Evolutionary conservation across 176 grass and related monocot species (phyloP), one percentile per base, ranked within the genome.

Genomic region (Oryza glaberrima): DNA sequence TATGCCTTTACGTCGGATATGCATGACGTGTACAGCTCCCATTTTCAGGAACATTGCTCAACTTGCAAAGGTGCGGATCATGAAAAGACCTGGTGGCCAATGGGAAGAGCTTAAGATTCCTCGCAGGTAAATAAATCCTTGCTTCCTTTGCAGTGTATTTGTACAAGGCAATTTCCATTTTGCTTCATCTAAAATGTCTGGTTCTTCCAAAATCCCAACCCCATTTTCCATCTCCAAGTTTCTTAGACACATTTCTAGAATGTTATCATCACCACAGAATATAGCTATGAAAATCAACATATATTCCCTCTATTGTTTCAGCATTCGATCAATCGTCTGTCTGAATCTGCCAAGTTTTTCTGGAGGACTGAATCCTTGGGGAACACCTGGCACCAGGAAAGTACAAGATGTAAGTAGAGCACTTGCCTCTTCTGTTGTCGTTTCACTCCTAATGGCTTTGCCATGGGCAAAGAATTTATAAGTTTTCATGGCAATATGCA

Each of bases 1-100:
- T 76, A 14, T 44, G 43, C 67, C n/a, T 86, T 72, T 56, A 78
- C 74, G 6, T 86, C 19, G 7, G 34, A 73, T 34, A 7, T 74
- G 36, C 4, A 38, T 86, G 19, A 73, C 35, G 12, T 86, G 38
- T 69, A 16, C 4, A 45, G 70, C 77, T 65, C 58, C 22, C 67
- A 82, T 79, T 79, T 92, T 72, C 87, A 98, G 96, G 76, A 98
- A 98, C 77, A 98, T 98, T 73, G 81, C 96, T 41, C 96, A 98
- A 75, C 92, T 98, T 91, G 91, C 96, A 82, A 95, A 93, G 76
- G 85, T 98, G 71, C 93, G 88, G 81, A 85, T 98, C 80, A 90
- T 98, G 87, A 98, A 94, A 91, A 90, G 83, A 70, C 69, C 38
- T 51, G 70, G 84, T 77, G 77, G 85, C 14, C 69, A 25, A 15